Evolutionary conservation across 371 early-diverging fungal species (phyloP).

Genomic region (Rhizopus delemar): DNA sequence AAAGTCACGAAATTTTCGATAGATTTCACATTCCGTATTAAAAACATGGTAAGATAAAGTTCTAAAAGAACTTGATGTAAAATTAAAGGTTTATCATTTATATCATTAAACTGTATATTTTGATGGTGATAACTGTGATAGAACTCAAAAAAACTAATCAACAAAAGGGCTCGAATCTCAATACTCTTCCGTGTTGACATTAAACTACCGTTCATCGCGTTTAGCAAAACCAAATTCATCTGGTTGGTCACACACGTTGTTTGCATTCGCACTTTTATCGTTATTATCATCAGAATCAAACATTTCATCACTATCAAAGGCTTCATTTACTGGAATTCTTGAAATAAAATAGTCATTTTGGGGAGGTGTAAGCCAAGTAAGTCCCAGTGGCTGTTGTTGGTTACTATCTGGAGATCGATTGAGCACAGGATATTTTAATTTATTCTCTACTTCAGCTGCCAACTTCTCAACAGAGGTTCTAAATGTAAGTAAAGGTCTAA

Average conservation of each 20-base stretch:
- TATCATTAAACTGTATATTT: no score
- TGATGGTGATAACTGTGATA: no score
- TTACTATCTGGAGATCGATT: conserved; percentile 4
- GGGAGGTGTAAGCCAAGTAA: background rate
- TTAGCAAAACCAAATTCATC: conserved; percentile 8
- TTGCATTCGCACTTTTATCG: conserved; percentile 5
- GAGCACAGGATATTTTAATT: conserved; percentile 8
- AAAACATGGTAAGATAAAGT: no score
- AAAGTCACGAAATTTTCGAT: no score
- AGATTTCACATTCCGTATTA: no score
- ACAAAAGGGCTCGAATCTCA: conserved; percentile 8
- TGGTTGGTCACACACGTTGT: conserved; percentile 1
- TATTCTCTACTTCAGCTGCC: conserved; percentile 8
- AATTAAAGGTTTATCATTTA: no score
- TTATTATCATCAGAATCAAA: conserved; percentile 6
- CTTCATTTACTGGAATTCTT: background rate
- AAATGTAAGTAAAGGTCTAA: conserved; percentile 5
- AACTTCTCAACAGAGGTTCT: conserved; percentile 6
- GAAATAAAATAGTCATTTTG: background rate
- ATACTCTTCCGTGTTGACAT: conserved; percentile 11
- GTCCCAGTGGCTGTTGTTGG: conserved; percentile 3
- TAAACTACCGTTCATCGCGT: conserved; percentile 12
- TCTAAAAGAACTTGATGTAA: no score
- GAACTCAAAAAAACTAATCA: background rate
- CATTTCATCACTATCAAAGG: background rate